Evolutionary conservation across 495 filamentous ascomycete species (phyloP).

Genomic region (Talaromyces borbonicus): DNA sequence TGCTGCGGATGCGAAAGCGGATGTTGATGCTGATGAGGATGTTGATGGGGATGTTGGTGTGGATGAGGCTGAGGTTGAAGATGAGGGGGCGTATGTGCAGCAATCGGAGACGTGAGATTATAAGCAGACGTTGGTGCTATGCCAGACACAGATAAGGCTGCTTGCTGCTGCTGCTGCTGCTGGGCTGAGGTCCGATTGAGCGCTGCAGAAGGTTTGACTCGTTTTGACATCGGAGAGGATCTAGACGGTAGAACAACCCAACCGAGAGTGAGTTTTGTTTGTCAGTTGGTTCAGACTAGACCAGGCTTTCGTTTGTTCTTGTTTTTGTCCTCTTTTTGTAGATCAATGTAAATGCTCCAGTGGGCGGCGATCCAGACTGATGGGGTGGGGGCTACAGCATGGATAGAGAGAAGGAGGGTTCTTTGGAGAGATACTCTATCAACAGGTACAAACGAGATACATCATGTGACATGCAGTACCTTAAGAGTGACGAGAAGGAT

Average conservation of each 20-base stretch:
- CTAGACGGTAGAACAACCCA: conserved; percentile 15
- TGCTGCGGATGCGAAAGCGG: conserved; percentile 33
- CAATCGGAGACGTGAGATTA: conserved; percentile 1
- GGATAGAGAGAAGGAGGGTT: neutral
- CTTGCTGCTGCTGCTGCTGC: conserved; percentile 13
- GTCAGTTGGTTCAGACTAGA: neutral
- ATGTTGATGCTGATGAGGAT: conserved; percentile 10
- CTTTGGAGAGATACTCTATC: conserved; percentile 2
- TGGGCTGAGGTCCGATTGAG: conserved; percentile 30
- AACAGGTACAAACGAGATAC: conserved; percentile 18
- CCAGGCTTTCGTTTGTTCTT: neutral
- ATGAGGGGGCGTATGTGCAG: conserved; percentile 11
- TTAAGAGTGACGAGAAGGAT: conserved; percentile 21
- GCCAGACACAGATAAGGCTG: conserved; percentile 17
- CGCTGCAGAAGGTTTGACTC: conserved; percentile 33
- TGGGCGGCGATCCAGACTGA: neutral
- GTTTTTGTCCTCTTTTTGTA: neutral
- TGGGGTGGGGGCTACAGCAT: neutral
- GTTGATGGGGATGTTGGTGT: conserved; percentile 16
- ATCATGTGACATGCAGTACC: conserved; percentile 22
- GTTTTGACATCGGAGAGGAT: conserved; percentile 35
- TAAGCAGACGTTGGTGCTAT: conserved; percentile 8
- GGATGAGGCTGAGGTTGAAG: conserved; percentile 12
- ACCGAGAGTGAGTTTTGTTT: neutral
- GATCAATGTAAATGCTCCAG: neutral